phyloP scores from a whole-genome alignment of 345 rosid genomes.

The Schrenkiella parvula region DNA sequence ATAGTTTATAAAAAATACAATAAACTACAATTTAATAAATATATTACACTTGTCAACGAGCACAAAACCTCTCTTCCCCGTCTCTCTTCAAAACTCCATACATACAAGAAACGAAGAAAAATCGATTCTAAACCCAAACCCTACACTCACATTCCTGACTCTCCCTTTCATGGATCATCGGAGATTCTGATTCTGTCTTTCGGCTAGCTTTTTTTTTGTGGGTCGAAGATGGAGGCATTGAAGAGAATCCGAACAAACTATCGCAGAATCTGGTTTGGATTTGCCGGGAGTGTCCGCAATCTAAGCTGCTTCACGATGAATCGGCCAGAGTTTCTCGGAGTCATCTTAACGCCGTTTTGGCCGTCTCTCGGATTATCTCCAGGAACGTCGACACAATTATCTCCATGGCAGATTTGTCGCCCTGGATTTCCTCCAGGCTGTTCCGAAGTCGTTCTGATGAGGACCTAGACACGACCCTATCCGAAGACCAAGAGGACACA shows the following conservation, averaged over 20 bases:
- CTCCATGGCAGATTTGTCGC: constrained; percentile 39
- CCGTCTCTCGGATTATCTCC: constrained; percentile 57
- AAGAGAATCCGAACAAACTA: not conserved
- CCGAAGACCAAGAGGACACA: too few species aligned
- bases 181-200: not conserved
- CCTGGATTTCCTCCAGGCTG: constrained; percentile 52
- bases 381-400: constrained; percentile 36
- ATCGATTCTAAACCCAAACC: not conserved
- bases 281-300: constrained; percentile 66
- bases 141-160: not conserved
- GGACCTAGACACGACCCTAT: too few species aligned
- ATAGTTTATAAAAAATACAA: too few species aligned
- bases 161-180: not conserved
- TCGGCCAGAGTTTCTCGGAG: constrained; percentile 58
- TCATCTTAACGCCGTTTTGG: constrained; percentile 69
- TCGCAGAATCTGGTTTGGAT: constrained; percentile 25
- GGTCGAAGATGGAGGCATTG: not conserved
- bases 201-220: too few species aligned
- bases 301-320: constrained; percentile 40
- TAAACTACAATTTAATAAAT: too few species aligned
- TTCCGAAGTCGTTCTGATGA: constrained; percentile 51
- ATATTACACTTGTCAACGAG: too few species aligned
- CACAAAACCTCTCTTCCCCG: too few species aligned
- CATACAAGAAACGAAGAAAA: too few species aligned
- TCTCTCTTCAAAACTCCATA: too few species aligned